These are phyloP conservation scores for Didymella lethalis DNA, from an alignment of 2,329 filamentous ascomycete species.

Conservation along the genomic window DNA sequence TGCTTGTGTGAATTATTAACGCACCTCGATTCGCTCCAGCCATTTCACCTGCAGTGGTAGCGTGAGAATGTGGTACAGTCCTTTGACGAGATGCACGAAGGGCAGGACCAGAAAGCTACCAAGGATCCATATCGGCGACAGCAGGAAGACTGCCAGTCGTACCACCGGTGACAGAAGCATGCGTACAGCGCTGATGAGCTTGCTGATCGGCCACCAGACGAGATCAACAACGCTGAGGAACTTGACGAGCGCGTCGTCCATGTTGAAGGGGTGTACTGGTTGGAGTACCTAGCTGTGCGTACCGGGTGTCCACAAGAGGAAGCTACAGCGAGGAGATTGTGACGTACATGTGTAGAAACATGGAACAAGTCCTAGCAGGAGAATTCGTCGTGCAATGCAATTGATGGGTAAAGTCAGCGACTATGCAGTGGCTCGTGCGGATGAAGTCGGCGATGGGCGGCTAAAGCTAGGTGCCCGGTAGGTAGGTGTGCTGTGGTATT, in stretches of 20 bases:
- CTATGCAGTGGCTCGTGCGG: slow-evolving; percentile 27
- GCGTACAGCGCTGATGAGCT: slow-evolving; percentile 43
- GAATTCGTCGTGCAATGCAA: background rate
- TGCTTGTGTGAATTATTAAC: background rate
- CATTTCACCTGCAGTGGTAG: slow-evolving; percentile 58
- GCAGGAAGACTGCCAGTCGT: slow-evolving; percentile 30
- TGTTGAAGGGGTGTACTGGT: slow-evolving; percentile 17
- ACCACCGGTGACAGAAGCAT: slow-evolving; percentile 1
- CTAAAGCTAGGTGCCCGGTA: too few species aligned
- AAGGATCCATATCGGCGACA: slow-evolving; percentile 59
- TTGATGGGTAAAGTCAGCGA: slow-evolving; percentile 14
- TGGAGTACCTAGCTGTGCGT: background rate
- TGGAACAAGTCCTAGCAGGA: background rate
- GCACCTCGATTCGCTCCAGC: slow-evolving; percentile 65
- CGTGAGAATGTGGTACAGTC: slow-evolving; percentile 52
- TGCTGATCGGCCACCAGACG: slow-evolving; percentile 50
- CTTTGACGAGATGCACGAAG: slow-evolving; percentile 56
- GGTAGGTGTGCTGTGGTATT: too few species aligned
- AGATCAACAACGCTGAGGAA: slow-evolving; percentile 45
- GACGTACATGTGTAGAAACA: slow-evolving; percentile 7
- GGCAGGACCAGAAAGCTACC: slow-evolving; percentile 61
- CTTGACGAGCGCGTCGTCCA: slow-evolving; percentile 44
- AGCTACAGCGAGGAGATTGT: slow-evolving; percentile 21
- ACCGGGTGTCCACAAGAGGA: background rate
- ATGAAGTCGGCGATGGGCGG: slow-evolving; percentile 26